Evolutionary conservation across 345 rosid genomes (phyloP), one percentile per base, ranked within the genome.

Genomic region (Bruguiera sexangula): DNA sequence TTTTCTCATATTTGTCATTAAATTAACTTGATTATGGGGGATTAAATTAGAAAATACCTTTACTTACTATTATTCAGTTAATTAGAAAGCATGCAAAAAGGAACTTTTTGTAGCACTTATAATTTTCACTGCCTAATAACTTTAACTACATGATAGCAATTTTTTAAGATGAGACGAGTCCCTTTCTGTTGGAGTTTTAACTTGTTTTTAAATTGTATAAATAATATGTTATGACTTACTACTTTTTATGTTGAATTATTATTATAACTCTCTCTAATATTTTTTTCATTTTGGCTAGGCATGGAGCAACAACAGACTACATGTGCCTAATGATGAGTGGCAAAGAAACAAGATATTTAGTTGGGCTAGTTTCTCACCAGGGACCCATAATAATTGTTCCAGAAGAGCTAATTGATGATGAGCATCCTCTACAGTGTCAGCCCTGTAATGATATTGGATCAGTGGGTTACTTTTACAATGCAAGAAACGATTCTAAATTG

Each of bases 261-360:
- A 16, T n/a, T 0, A 51, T 32, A 15, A 48, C 19, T 32, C 65
- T 19, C 1, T 16, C 15, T 63, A 10, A 21, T 63, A 6, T 39
- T 37, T 22, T 63, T 29, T 22, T 63, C 4, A 13, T 9, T 19
- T 50, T 32, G 27, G 6, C 11, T 54, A 79, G 85, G 85, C 75
- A 58, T 73, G 82, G 85, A 79, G 82, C 62, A 82, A 76, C 69
- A 76, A 63, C 60, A 73, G 70, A 58, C 56, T 76, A 60, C 56
- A 63, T 20, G 24, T 24, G 0, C 60, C 76, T 21, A 20, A 55
- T 24, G 1, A 70, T 74, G 58, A 69, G 20, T 13, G 81, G 59
- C 20, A 66, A 52, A 1, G 60, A 62, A 66, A 69, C 48, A 1
- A 71, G 83, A 36, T 69, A 74, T 57, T 74, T 81, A 0, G 46